Conservation (phyloP, 305 asterid genomes). For the Plantago coronopus region DNA sequence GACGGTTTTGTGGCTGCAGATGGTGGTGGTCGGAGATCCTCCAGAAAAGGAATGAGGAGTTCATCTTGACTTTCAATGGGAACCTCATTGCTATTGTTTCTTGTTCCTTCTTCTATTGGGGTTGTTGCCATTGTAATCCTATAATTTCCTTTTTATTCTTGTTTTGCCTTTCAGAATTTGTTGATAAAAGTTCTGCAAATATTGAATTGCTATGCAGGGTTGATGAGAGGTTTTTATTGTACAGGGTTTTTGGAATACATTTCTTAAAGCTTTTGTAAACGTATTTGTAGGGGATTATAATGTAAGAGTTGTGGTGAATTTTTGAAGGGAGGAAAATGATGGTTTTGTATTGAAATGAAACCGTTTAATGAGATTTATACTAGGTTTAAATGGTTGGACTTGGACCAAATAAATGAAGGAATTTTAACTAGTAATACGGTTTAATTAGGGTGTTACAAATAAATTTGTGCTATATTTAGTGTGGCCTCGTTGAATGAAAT, state of each 20-base stretch:
- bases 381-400: constrained; percentile 8
- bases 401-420: constrained; percentile 8
- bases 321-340: constrained; percentile 5
- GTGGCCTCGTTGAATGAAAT: too few relatives aligned
- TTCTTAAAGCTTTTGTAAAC: not conserved
- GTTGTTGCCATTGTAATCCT: constrained; percentile 19
- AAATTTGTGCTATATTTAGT: too few relatives aligned
- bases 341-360: constrained; percentile 7
- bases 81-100: constrained; percentile 3
- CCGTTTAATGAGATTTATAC: constrained; percentile 19
- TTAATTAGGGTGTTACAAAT: too few relatives aligned
- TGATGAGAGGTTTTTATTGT: not conserved
- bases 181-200: not conserved
- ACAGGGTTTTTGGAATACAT: not conserved
- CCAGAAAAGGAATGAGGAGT: constrained; percentile 35
- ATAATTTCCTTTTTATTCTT: not conserved
- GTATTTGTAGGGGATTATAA: not conserved
- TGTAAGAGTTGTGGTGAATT: constrained; percentile 4
- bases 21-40: constrained; percentile 13
- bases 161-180: not conserved
- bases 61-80: constrained; percentile 15
- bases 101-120: constrained; percentile 18
- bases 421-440: not conserved
- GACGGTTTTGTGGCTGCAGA: constrained; percentile 24
- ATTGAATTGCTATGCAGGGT: not conserved